phyloP scores from a whole-genome alignment of 1,284 basidiomycete species.

The Ustilago sp. region DNA sequence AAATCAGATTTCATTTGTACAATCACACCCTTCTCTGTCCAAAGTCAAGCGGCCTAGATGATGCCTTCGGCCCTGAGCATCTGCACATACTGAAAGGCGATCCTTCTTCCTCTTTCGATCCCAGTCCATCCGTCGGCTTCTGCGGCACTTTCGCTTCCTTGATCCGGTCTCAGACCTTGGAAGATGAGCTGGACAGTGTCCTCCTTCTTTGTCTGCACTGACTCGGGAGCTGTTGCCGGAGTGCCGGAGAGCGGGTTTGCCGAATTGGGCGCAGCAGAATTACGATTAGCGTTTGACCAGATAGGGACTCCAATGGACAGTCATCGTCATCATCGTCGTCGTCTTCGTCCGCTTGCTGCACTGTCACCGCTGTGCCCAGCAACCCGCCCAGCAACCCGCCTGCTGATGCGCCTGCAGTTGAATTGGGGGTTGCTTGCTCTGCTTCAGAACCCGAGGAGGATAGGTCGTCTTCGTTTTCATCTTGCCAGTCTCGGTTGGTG shows the following conservation, averaged over 20 bases:
- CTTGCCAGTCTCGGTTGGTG: conserved; percentile 13
- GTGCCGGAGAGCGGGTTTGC: conserved; percentile 2
- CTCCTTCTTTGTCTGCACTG: conserved; percentile 16
- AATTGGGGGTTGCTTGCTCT: conserved; percentile 2
- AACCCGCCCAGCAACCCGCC: conserved; percentile 16
- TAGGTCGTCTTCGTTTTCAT: conserved; percentile 14
- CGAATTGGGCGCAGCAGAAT: background rate
- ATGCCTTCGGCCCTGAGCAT: conserved; percentile 52
- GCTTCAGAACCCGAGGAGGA: conserved; percentile 28
- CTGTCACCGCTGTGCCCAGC: conserved; percentile 34
- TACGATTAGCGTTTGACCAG: conserved; percentile 20
- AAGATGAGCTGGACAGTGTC: conserved; percentile 44
- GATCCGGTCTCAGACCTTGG: conserved; percentile 36
- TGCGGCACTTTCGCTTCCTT: background rate
- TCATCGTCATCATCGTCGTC: conserved; percentile 54
- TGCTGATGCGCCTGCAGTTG: conserved; percentile 1
- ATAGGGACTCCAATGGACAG: conserved; percentile 33
- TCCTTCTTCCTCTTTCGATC: conserved; percentile 40
- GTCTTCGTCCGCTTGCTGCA: conserved; percentile 43
- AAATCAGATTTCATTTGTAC: background rate
- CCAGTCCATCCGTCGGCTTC: conserved; percentile 38
- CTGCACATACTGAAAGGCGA: conserved; percentile 52
- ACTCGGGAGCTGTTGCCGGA: background rate
- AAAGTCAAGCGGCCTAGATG: conserved; percentile 18
- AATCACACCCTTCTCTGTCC: background rate